Evolutionary conservation across 1,284 basidiomycete species (phyloP).

Genomic region (Coniferiporia sulphurascens): DNA sequence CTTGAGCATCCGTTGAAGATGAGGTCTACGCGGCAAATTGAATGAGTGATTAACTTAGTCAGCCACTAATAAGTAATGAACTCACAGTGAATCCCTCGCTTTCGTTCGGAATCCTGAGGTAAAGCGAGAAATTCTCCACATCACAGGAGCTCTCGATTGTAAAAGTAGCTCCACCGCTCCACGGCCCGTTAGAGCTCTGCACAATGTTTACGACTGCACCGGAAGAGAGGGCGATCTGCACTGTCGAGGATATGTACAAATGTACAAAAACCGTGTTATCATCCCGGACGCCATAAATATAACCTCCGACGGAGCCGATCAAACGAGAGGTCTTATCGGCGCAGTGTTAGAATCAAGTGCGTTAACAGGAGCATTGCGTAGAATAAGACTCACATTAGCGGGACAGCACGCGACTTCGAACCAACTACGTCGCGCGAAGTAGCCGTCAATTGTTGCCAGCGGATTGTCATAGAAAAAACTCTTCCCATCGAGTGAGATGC

Average conservation of each 20-base stretch:
- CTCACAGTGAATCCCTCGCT: conserved; percentile 16
- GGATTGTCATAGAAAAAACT: conserved; percentile 26
- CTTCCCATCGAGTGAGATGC: conserved; percentile 23
- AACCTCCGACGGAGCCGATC: conserved; percentile 20
- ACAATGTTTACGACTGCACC: conserved; percentile 13
- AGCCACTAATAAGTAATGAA: neutral
- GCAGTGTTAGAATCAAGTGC: neutral
- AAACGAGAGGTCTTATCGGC: conserved; percentile 18
- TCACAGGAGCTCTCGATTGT: conserved; percentile 3
- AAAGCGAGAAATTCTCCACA: conserved; percentile 2
- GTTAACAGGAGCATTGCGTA: neutral
- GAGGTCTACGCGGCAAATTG: neutral
- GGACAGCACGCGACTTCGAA: conserved; percentile 24
- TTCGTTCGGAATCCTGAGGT: conserved; percentile 16
- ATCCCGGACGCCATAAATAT: conserved; percentile 20
- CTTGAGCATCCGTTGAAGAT: neutral
- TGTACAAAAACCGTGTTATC: conserved; percentile 21
- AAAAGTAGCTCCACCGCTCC: conserved; percentile 18
- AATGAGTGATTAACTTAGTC: neutral
- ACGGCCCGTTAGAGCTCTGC: conserved; percentile 17
- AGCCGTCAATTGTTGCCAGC: conserved; percentile 21
- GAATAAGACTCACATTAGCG: conserved; percentile 18
- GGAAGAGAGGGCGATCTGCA: conserved; percentile 5
- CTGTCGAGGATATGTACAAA: conserved; percentile 20
- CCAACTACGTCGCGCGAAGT: conserved; percentile 19